Conservation (phyloP, 352 stramenopile genomes). For the Salisapilia sapeloensis region DNA sequence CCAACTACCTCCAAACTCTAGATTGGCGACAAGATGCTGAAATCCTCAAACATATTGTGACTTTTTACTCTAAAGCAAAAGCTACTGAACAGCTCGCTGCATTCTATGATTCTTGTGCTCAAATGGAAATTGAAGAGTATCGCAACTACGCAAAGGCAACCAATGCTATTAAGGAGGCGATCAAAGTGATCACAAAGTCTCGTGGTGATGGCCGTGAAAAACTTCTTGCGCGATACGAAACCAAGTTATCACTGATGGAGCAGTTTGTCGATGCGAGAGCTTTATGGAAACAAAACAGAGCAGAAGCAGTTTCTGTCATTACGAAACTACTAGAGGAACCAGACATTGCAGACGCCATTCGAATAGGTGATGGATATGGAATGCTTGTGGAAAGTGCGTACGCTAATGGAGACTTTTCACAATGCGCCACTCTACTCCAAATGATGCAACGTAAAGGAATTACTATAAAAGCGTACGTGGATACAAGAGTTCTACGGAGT, state of each 20-base stretch:
- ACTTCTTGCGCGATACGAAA: slow-evolving; percentile 29
- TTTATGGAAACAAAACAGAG: slow-evolving; percentile 34
- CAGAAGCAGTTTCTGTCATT: slow-evolving; percentile 63
- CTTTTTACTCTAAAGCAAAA: slow-evolving; percentile 91
- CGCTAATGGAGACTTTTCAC: slow-evolving; percentile 32
- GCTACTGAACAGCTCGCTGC: slow-evolving; percentile 79
- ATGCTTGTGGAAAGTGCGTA: slow-evolving; percentile 76
- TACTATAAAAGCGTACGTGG: slow-evolving; percentile 53
- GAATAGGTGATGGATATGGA: slow-evolving; percentile 79
- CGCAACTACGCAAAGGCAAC: slow-evolving; percentile 90
- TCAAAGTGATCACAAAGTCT: slow-evolving; percentile 74
- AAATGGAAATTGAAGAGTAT: slow-evolving; percentile 89
- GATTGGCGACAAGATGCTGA: slow-evolving; percentile 84
- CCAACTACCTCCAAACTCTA: slow-evolving; percentile 91
- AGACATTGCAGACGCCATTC: slow-evolving; percentile 75
- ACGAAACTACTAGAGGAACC: slow-evolving; percentile 66
- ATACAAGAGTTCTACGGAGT: slow-evolving; percentile 43
- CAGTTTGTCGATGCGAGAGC: slow-evolving; percentile 69
- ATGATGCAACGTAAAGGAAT: slow-evolving; percentile 60
- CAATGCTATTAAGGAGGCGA: slow-evolving; percentile 77
- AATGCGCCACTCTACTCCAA: slow-evolving; percentile 54
- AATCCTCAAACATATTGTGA: slow-evolving; percentile 87
- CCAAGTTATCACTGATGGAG: slow-evolving; percentile 56
- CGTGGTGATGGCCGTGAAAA: slow-evolving; percentile 52
- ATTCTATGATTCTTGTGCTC: slow-evolving; percentile 87